Conservation (phyloP, 106 monocot species). For the Posidonia australis region DNA sequence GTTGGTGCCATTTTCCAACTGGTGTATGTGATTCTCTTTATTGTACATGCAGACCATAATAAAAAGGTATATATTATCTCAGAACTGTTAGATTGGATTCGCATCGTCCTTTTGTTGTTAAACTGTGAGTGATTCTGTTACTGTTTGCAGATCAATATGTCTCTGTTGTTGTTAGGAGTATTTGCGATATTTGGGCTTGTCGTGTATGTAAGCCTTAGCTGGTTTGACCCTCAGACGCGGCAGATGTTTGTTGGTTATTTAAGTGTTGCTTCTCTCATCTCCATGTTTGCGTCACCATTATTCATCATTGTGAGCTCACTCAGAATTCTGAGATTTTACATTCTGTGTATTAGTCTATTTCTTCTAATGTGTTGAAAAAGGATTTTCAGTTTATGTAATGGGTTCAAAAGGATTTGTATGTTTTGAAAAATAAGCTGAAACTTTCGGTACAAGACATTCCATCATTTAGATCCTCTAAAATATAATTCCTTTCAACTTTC, state of each 20-base stretch:
- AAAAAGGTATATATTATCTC: slow-evolving; percentile 29
- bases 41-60: slow-evolving; percentile 34
- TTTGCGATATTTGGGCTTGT: slow-evolving; percentile 42
- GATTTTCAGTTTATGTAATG: neutral
- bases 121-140: neutral
- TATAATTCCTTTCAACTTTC: too few relatives aligned
- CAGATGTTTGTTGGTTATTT: slow-evolving; percentile 73
- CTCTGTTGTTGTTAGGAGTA: slow-evolving; percentile 37
- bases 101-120: neutral
- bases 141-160: slow-evolving; percentile 59
- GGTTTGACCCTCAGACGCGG: slow-evolving; percentile 34
- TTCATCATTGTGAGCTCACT: slow-evolving; percentile 62
- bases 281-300: slow-evolving; percentile 90
- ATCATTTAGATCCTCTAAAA: too few relatives aligned
- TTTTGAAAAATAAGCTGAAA: too few relatives aligned
- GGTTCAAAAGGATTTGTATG: too few relatives aligned
- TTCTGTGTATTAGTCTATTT: neutral
- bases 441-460: too few relatives aligned
- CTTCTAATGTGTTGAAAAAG: neutral
- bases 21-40: slow-evolving; percentile 54
- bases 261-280: slow-evolving; percentile 77
- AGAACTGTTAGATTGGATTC: neutral
- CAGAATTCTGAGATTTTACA: neutral
- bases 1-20: slow-evolving; percentile 81
- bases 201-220: slow-evolving; percentile 43